These are phyloP conservation scores for Zizania latifolia DNA, from an alignment of 176 grass and related monocot genomes.

Conservation along the genomic window DNA sequence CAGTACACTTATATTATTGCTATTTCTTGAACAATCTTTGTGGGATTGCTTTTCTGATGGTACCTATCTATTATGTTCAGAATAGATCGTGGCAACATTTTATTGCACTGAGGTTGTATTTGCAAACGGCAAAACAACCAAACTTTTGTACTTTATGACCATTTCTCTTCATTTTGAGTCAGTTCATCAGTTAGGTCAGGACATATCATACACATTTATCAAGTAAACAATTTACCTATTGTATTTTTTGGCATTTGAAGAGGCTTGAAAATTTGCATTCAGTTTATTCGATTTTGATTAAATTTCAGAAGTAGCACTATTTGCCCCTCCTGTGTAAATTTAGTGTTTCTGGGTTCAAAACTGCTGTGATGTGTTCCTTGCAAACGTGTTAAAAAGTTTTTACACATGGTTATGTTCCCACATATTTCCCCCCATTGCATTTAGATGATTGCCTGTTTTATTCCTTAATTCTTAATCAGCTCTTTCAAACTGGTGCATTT, in stretches of 20 bases:
- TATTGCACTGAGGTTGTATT: not conserved
- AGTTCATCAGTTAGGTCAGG: not conserved
- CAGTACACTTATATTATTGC: not conserved
- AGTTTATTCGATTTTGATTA: too few relatives aligned
- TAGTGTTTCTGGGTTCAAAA: not conserved
- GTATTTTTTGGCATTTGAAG: not conserved
- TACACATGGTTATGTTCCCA: not conserved
- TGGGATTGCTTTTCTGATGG: not conserved
- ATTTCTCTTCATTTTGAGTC: not conserved
- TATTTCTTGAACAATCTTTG: not conserved
- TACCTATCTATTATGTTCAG: constrained; percentile 6
- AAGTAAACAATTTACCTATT: not conserved
- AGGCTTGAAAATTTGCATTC: not conserved
- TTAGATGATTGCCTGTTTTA: constrained; percentile 19
- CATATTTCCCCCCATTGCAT: not conserved
- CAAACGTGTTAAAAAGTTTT: not conserved
- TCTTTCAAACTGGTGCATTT: constrained; percentile 91
- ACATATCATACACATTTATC: not conserved
- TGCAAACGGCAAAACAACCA: not conserved
- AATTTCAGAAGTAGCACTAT: too few relatives aligned
- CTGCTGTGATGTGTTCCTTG: not conserved
- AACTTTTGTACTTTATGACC: not conserved
- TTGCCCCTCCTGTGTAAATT: too few relatives aligned
- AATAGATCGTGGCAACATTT: constrained; percentile 2
- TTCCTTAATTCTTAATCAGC: constrained; percentile 74